phyloP scores from a whole-genome alignment of 2,329 filamentous ascomycete species.

The Fusarium sp. region DNA sequence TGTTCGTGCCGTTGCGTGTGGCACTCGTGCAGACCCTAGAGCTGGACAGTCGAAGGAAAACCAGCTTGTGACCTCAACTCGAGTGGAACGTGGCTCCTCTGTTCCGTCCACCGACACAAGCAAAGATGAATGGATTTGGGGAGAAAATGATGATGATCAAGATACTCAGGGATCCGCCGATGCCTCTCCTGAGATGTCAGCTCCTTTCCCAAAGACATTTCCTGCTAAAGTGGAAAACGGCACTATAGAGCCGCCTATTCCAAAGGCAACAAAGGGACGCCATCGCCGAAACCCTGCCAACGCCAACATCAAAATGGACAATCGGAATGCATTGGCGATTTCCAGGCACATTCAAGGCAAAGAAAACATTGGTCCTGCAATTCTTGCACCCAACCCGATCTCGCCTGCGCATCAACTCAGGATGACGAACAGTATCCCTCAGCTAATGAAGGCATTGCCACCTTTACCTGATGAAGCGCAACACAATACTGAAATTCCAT shows the following conservation, averaged over 20 bases:
- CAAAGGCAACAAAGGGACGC: conserved; percentile 18
- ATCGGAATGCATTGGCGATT: not conserved
- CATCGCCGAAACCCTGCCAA: conserved; percentile 50
- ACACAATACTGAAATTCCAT: conserved; percentile 3
- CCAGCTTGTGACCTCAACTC: not conserved
- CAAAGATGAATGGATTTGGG: conserved; percentile 43
- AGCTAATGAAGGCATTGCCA: conserved; percentile 67
- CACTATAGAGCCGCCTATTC: not conserved
- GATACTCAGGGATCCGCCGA: not conserved
- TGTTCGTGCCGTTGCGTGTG: not conserved
- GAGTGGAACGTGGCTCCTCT: conserved; percentile 49
- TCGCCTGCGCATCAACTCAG: conserved; percentile 61
- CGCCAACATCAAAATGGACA: conserved; percentile 42
- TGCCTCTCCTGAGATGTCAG: not conserved
- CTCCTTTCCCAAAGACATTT: conserved; percentile 1
- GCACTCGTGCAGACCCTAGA: not conserved
- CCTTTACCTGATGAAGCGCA: conserved; percentile 56
- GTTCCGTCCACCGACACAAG: conserved; percentile 49
- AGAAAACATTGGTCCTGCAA: conserved; percentile 46
- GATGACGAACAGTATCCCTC: conserved; percentile 64
- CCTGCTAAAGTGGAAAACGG: conserved; percentile 3
- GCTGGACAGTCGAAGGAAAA: not conserved
- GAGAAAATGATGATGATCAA: not conserved
- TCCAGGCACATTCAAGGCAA: not conserved
- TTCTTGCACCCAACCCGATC: conserved; percentile 63